Evolutionary conservation across 2,329 filamentous ascomycete species (phyloP), one percentile per base, ranked within the genome.

Genomic region (Sporothrix inflata): DNA sequence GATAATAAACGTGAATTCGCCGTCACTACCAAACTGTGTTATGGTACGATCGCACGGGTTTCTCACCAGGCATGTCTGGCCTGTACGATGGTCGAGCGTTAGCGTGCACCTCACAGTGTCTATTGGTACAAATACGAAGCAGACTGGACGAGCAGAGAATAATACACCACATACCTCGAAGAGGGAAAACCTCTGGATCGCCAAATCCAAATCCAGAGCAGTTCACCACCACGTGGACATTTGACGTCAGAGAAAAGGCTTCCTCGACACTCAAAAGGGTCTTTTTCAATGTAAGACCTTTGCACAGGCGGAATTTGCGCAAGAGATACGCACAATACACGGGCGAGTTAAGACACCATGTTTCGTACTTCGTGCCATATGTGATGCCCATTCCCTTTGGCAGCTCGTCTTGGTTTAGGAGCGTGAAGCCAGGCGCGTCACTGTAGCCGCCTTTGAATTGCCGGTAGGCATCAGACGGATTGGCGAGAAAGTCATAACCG

Each of bases 11-110:
- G 85, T 85, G 86, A 88, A 90, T 8, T 82, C 84, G 0, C 89
- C 89, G 76, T 91, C 88, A 0, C 82, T 82, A 75, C 88, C 86
- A 74, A 91, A 88, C 34, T 86, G 83, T 1, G 90, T 91, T 27
- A 91, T 76, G 11, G 81, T 83, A n/a, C 67, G 27, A 19, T 69
- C 67, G 27, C 67, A 69, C 1, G 49, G 3, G 16, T 69, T 69
- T 11, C 30, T 7, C 19, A 69, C 67, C 19, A 67, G 24, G n/a
- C 63, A 67, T 9, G 63, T 67, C 21, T 67, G 63, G 81, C 82
- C 82, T 55, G n/a, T 14, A 55, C 1, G 12, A 30, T 11, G 5
- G 27, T 55, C n/a, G 6, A 34, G 30, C 30, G 30, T 6, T 34
- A 6, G 30, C 30, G 30, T 3, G 30, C 30, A 34, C 30, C 8